Base-by-base conservation (phyloP, 148 eudicot species). In the Fagopyrum esculentum region DNA sequence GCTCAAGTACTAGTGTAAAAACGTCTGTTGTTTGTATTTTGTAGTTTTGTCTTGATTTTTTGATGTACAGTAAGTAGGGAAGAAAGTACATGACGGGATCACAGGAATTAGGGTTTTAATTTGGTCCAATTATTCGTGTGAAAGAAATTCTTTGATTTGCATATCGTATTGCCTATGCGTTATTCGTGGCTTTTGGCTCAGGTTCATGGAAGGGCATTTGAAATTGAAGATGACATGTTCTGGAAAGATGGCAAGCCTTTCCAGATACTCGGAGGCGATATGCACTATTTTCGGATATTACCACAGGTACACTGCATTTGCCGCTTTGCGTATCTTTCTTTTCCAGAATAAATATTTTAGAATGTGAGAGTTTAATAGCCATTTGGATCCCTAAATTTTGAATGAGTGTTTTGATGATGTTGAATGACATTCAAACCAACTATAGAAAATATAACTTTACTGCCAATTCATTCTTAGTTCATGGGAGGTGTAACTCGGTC, bases 201-300 rank as follows among this genome's bases (percentile, higher is more conserved):
- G 93, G 75, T 56, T 75, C 71, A 81, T 77, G 77, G 50, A 66
- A 81, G 79, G 51, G 85, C 80, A 70, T 94, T 94, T 83, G 90
- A 85, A 78, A 94, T 94, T 83, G 96, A 84, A 10, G 84, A 91
- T 51, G 96, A 94, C 82, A 85, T 85, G 93, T 94, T 94, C 77
- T 90, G 89, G 97, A 94, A 90, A 82, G 97, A 94, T 73, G 89
- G 92, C 9, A 72, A 85, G 80, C 90, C 92, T n/a, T 91, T 94
- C 79, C 91, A 81, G 76, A 89, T 94, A 35, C 84, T 94, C 69
- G 98, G 98, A 22, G 98, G 98, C 15, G 98, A 94, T 84, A 71
- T 94, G 85, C 98, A 94, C 82, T 94, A 94, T 81, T 94, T 91
- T 76, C 91, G 97, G 29, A 81, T 89, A 69, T 87, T 85, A 70